Evolutionary conservation across 2,329 filamentous ascomycete species (phyloP).

Genomic region (Colletotrichum gigasporum): DNA sequence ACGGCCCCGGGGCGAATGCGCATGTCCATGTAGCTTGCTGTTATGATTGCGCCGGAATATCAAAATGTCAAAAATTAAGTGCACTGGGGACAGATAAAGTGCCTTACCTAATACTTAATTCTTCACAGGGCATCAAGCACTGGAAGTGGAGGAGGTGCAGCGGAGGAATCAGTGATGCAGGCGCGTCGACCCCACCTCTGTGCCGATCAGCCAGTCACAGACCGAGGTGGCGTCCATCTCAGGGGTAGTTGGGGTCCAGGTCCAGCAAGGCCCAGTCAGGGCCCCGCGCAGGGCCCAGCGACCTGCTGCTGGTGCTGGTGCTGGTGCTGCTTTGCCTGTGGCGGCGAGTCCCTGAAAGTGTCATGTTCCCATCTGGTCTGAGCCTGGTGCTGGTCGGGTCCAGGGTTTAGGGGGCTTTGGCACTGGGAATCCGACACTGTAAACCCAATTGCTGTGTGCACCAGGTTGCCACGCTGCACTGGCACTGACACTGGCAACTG

Average conservation of each 20-base stretch:
- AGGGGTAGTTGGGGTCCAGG: conserved; percentile 29
- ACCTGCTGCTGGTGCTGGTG: neutral
- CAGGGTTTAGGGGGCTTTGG: neutral
- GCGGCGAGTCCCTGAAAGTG: conserved; percentile 4
- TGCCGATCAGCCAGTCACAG: conserved; percentile 9
- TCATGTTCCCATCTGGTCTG: neutral
- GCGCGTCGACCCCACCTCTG: neutral
- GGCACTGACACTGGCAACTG: no score
- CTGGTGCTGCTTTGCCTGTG: neutral
- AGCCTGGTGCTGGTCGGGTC: no score
- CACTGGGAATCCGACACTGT: neutral
- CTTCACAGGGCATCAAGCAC: neutral
- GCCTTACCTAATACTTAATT: no score
- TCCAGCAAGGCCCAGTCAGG: conserved; percentile 10
- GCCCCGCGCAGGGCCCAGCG: neutral
- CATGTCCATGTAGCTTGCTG: no score
- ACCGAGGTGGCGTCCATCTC: neutral
- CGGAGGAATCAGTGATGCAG: neutral
- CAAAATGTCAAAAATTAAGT: no score
- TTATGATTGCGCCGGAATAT: no score
- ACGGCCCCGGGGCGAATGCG: no score
- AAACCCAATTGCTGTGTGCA: neutral
- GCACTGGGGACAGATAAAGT: no score
- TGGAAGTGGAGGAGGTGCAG: conserved; percentile 2
- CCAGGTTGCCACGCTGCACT: neutral